Evolutionary conservation across 352 stramenopile species (phyloP), one percentile per base, ranked within the genome.

Genomic region (Globisporangium okanoganense): DNA sequence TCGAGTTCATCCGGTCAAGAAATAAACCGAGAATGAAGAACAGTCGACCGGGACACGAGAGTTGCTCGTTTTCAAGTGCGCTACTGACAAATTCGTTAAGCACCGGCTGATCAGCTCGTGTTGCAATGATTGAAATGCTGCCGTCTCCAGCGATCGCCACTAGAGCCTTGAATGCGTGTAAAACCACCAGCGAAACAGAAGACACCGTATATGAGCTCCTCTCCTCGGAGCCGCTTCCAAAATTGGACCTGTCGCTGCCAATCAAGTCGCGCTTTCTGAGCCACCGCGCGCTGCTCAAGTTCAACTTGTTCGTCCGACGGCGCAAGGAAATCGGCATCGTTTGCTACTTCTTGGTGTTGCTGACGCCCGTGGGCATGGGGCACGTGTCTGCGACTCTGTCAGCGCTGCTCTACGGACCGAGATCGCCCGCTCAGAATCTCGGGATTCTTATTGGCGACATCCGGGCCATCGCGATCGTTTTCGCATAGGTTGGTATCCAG

Each of bases 211-310:
- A 66, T 13, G 49, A 61, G 43, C 56, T 69, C 8, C 33, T 38
- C 14, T 51, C 58, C 12, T 45, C 50, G 0, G 7, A 43, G 1
- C 22, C 44, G 9, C 63, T 69, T 3, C 51, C 51, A 12, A 45
- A 38, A 5, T 50, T 69, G 18, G 63, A 69, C 20, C 36, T 69
- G n/a, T 65, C 57, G 14, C 29, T 69, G 8, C 65, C 63, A n/a
- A 50, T 69, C 49, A 65, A 65, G 50, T 69, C 57, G 35, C 63
- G 63, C 31, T 69, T 55, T 44, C 12, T 69, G 16, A 48, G 48
- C 10, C 56, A 12, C 3, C 36, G 16, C n/a, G 31, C n/a, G 35
- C 35, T 61, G 5, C 12, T 16, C 5, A 22, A 20, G 9, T 31
- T 57, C 56, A 53, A 44, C 3, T 24, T n/a, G 29, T 24, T 65